Evolutionary conservation across 1,284 basidiomycete genomes (phyloP), one percentile per base, ranked within the genome.

Genomic region (Apiotrichum domesticum): DNA sequence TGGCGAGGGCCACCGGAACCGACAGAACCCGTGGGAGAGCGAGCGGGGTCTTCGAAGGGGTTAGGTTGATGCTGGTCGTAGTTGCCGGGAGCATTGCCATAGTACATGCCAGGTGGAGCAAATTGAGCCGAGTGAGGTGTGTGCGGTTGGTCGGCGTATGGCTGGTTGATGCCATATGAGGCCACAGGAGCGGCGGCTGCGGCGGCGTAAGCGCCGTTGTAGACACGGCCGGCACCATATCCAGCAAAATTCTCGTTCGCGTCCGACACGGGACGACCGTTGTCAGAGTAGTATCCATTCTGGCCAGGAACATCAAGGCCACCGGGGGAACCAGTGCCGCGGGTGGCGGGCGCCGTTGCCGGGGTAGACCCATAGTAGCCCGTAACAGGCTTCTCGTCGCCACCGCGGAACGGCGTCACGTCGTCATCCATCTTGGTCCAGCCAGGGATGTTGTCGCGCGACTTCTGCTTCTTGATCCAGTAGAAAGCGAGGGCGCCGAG

Each of bases 391-490:
- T 42, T 21, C 56, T 59, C 52, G 11, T 46, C 8, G 33, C 55
- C 39, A 4, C 39, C 33, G 2, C 63, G 66, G 65, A 65, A 74
- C 4, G 72, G 72, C 10, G 70, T 71, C 46, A 74, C 57, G 56
- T 74, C 69, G 54, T 74, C 70, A 46, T 62, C 53, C 46, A 74
- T 66, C 59, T 68, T 66, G 41, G 63, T 46, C 72, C 72, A 74
- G 8, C 60, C 46, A 42, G 64, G 56, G n/a, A 42, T 35, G 40
- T 54, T 45, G 41, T 50, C 41, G 54, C 60, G 56, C 14, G 35
- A 13, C 54, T 56, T 58, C 48, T 54, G 29, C 55, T 54, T 55
- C 43, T 54, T 54, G 57, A 66, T 66, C 29, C 67, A 37, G 64
- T 64, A 71, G 9, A 68, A 67, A 34, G 57, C 51, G 11, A 65